phyloP scores from a whole-genome alignment of 305 asterid species.

The Fraxinus platypoda region DNA sequence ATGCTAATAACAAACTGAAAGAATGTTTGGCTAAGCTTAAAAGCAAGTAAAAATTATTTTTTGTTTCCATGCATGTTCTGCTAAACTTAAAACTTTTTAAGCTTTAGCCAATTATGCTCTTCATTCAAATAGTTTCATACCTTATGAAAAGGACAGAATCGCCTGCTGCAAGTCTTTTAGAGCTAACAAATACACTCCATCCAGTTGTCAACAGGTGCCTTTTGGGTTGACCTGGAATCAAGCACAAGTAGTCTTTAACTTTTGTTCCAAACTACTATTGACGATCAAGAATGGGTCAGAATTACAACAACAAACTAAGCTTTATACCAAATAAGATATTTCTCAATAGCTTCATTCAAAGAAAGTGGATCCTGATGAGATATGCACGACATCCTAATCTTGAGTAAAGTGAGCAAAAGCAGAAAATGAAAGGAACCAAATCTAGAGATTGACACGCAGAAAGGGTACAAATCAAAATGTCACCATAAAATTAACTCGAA shows the following conservation, averaged over 20 bases:
- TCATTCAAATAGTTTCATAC: constrained; percentile 31
- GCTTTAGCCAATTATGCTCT: not conserved
- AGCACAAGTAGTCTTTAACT: constrained; percentile 10
- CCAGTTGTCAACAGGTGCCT: constrained; percentile 90
- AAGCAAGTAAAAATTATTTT: not conserved
- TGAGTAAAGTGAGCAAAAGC: not conserved
- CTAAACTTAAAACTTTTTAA: not conserved
- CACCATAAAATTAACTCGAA: not conserved
- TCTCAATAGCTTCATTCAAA: not conserved
- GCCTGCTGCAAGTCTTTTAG: constrained; percentile 88
- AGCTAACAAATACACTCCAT: constrained; percentile 95
- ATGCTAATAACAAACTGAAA: not conserved
- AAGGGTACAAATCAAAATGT: not conserved
- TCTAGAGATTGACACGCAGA: not conserved
- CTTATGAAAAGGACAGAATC: constrained; percentile 92
- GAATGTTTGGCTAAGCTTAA: not conserved
- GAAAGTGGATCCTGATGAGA: not conserved
- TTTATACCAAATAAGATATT: not conserved
- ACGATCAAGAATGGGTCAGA: not conserved
- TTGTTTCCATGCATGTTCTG: not conserved
- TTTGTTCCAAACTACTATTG: constrained; percentile 10
- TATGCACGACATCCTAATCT: not conserved
- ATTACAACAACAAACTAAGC: not conserved
- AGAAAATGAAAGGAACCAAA: not conserved
- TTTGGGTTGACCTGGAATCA: constrained; percentile 84